Evolutionary conservation across 495 filamentous ascomycete genomes (phyloP).

Genomic region (Aspergillus diversus): DNA sequence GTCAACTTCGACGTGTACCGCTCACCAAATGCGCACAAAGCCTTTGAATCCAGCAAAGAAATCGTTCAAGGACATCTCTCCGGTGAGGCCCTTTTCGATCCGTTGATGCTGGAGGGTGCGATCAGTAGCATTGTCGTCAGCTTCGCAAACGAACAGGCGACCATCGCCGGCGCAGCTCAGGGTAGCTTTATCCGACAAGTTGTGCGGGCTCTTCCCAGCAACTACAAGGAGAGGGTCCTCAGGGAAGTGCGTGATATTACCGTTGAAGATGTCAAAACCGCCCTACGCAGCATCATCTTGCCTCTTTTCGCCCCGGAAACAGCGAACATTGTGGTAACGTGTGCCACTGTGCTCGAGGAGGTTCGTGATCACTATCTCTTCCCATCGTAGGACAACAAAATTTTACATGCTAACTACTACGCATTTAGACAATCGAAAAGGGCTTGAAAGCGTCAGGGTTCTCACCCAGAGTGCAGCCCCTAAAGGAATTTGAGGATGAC

Average conservation of each 20-base stretch:
- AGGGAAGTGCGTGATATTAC: slow-evolving; percentile 74
- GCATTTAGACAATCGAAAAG: slow-evolving; percentile 65
- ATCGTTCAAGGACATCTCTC: slow-evolving; percentile 72
- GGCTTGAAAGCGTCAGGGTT: slow-evolving; percentile 76
- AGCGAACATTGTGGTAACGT: slow-evolving; percentile 86
- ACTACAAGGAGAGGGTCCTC: slow-evolving; percentile 77
- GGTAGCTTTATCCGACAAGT: slow-evolving; percentile 83
- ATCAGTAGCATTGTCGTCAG: slow-evolving; percentile 83
- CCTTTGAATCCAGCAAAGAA: slow-evolving; percentile 73
- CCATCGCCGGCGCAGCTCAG: slow-evolving; percentile 76
- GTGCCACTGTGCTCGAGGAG: slow-evolving; percentile 81
- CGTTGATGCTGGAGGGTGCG: slow-evolving; percentile 84
- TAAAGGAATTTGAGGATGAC: slow-evolving; percentile 85
- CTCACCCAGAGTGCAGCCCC: slow-evolving; percentile 70
- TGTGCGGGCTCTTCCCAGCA: slow-evolving; percentile 71
- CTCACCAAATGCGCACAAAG: slow-evolving; percentile 86
- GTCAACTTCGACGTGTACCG: slow-evolving; percentile 83
- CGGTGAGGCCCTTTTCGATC: slow-evolving; percentile 68
- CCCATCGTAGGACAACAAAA: neutral
- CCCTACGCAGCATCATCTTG: slow-evolving; percentile 73
- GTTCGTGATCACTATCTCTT: slow-evolving; percentile 49
- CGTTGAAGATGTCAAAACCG: slow-evolving; percentile 74
- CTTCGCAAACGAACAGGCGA: slow-evolving; percentile 85
- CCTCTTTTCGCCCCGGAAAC: slow-evolving; percentile 76
- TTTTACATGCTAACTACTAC: slow-evolving; percentile 18